Conservation (phyloP, 176 grass and related monocot genomes). For the Ensete glaucum region DNA sequence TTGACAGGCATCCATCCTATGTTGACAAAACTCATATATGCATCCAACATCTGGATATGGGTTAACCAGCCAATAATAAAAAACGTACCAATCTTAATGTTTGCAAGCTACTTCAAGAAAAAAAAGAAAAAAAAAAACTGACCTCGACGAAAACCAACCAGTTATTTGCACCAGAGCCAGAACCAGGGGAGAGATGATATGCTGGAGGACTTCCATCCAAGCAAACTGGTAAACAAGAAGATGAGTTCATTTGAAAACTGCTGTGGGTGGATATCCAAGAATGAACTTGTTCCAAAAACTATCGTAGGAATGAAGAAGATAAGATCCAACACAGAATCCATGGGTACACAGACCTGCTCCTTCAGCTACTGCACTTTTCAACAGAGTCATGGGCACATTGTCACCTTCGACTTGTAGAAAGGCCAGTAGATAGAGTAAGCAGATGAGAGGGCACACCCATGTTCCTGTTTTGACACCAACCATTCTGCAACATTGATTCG, state of each 20-base stretch:
- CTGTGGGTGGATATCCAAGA: no score
- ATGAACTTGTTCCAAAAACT: no score
- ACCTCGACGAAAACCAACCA: constrained; percentile 78
- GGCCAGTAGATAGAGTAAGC: constrained; percentile 17
- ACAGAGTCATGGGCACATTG: constrained; percentile 45
- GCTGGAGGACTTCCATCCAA: constrained; percentile 58
- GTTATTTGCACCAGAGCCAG: constrained; percentile 51
- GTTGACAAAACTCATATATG: no score
- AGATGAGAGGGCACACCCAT: constrained; percentile 16
- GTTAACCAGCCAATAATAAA: no score
- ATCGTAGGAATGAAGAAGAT: no score
- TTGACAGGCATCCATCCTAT: no score
- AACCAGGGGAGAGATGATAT: constrained; percentile 60
- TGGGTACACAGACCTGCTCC: constrained; percentile 34
- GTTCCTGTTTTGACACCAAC: neutral
- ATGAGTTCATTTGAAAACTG: neutral
- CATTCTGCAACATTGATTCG: constrained; percentile 17
- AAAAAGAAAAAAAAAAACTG: neutral
- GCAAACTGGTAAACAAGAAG: constrained; percentile 28
- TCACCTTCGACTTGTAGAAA: constrained; percentile 15
- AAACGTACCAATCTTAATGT: no score
- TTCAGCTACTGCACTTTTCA: constrained; percentile 38
- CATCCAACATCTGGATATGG: no score
- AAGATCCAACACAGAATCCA: neutral
- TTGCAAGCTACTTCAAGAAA: neutral